These are phyloP conservation scores for Psilocybe cubensis DNA, from an alignment of 768 basidiomycete species.

Conservation along the genomic window DNA sequence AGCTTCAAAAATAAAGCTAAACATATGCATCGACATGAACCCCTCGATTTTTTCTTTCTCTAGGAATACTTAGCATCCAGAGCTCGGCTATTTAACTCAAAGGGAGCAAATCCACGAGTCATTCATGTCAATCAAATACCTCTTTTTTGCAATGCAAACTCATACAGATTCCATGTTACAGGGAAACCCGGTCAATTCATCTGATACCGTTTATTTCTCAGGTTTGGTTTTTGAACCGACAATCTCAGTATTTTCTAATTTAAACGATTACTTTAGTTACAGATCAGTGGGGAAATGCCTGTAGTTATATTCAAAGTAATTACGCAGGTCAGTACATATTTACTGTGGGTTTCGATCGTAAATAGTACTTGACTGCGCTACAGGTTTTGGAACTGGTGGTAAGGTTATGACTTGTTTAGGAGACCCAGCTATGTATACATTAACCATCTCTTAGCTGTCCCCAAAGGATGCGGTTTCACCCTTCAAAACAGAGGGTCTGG, in stretches of 20 bases:
- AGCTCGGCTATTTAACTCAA: conserved; percentile 78
- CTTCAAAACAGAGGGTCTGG: conserved; percentile 92
- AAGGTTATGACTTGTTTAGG: neutral
- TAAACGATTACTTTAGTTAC: conserved; percentile 48
- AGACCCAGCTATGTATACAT: neutral
- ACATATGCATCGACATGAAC: neutral
- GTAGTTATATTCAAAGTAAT: conserved; percentile 89
- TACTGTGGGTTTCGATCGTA: too few relatives aligned
- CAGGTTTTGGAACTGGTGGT: conserved; percentile 92
- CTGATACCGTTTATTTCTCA: conserved; percentile 95
- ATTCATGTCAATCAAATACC: conserved; percentile 43
- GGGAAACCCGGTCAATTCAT: conserved; percentile 83
- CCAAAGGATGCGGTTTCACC: conserved; percentile 94
- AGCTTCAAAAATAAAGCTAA: neutral
- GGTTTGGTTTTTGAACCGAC: conserved; percentile 43
- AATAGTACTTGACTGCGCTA: too few relatives aligned
- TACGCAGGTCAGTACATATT: conserved; percentile 78
- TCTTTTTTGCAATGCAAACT: neutral
- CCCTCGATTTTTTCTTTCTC: neutral
- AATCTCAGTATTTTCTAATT: neutral
- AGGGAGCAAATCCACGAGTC: conserved; percentile 65
- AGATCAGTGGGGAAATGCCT: conserved; percentile 89
- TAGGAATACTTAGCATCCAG: conserved; percentile 85
- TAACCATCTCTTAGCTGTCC: conserved; percentile 60
- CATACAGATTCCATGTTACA: conserved; percentile 34